These are phyloP conservation scores for Verticillium nonalfalfae DNA, from an alignment of 2,329 filamentous ascomycete species.

Conservation along the genomic window DNA sequence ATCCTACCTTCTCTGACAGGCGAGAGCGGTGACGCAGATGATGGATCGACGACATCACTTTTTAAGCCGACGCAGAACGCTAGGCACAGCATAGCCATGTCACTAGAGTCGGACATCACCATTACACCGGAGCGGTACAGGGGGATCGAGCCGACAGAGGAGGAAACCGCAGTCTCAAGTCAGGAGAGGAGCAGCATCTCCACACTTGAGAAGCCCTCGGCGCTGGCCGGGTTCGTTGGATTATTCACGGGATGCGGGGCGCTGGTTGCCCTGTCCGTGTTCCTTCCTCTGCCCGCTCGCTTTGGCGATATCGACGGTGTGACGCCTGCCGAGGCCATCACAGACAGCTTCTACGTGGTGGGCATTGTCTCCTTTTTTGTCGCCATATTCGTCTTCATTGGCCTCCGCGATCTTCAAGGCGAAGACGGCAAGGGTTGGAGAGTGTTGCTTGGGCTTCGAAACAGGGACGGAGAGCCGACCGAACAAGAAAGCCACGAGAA, in stretches of 20 bases:
- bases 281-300: conserved; percentile 78
- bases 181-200: conserved; percentile 14
- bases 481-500: conserved; percentile 12
- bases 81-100: conserved; percentile 56
- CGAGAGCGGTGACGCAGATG: conserved; percentile 25
- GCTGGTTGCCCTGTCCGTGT: conserved; percentile 72
- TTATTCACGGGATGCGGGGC: conserved; percentile 90
- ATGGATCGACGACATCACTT: conserved; percentile 15
- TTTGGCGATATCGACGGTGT: conserved; percentile 68
- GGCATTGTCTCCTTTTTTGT: conserved; percentile 65
- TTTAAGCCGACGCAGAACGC: conserved; percentile 29
- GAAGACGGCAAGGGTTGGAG: conserved; percentile 73
- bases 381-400: conserved; percentile 70
- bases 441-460: conserved; percentile 41
- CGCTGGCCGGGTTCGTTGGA: conserved; percentile 82
- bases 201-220: conserved; percentile 35
- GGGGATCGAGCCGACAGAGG: conserved; percentile 13
- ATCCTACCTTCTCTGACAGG: conserved; percentile 70
- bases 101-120: conserved; percentile 67
- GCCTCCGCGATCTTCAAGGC: conserved; percentile 61
- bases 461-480: conserved; percentile 14
- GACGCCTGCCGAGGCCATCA: conserved; percentile 67
- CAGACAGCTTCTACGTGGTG: conserved; percentile 84
- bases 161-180: conserved; percentile 3
- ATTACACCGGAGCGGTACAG: conserved; percentile 62